phyloP scores from a whole-genome alignment of 2,329 filamentous ascomycete species.

The Colletotrichum sansevieriae region DNA sequence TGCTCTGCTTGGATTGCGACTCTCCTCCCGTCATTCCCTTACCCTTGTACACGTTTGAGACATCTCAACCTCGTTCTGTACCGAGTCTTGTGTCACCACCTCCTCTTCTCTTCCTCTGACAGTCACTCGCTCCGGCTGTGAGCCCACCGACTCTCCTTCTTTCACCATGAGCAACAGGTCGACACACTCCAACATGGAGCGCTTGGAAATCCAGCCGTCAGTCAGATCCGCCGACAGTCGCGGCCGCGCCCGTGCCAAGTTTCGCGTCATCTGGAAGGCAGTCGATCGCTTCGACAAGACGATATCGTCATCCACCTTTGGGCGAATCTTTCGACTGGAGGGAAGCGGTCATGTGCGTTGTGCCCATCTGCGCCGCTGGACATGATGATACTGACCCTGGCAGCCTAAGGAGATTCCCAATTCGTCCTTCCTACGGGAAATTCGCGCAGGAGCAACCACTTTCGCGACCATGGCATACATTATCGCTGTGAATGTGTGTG shows the following conservation, averaged over 20 bases:
- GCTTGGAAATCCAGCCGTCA: slow-evolving; percentile 33
- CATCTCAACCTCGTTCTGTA: slow-evolving; percentile 41
- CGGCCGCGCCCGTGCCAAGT: slow-evolving; percentile 44
- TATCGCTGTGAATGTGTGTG: slow-evolving; percentile 76
- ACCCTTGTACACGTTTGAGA: slow-evolving; percentile 36
- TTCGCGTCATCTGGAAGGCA: slow-evolving; percentile 52
- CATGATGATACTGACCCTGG: slow-evolving; percentile 12
- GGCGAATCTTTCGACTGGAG: slow-evolving; percentile 74
- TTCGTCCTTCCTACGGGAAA: slow-evolving; percentile 80
- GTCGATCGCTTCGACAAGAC: slow-evolving; percentile 53
- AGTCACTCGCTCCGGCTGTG: slow-evolving; percentile 19
- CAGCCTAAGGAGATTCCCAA: slow-evolving; percentile 77
- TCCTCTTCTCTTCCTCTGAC: slow-evolving; percentile 25
- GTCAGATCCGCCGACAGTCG: slow-evolving; percentile 38
- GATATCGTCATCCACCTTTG: slow-evolving; percentile 61
- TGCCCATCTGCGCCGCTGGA: not conserved
- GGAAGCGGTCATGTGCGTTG: slow-evolving; percentile 76
- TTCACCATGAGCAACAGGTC: slow-evolving; percentile 38
- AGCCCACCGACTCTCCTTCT: slow-evolving; percentile 34
- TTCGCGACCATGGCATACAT: slow-evolving; percentile 89
- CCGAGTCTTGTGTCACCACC: slow-evolving; percentile 30
- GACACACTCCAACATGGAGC: slow-evolving; percentile 41
- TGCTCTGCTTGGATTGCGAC: slow-evolving; percentile 3
- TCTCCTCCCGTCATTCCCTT: slow-evolving; percentile 11
- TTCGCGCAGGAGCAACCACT: slow-evolving; percentile 84